Evolutionary conservation across 129 eudicot genomes (phyloP), one percentile per base, ranked within the genome.

Genomic region (Artemisia tridentata): DNA sequence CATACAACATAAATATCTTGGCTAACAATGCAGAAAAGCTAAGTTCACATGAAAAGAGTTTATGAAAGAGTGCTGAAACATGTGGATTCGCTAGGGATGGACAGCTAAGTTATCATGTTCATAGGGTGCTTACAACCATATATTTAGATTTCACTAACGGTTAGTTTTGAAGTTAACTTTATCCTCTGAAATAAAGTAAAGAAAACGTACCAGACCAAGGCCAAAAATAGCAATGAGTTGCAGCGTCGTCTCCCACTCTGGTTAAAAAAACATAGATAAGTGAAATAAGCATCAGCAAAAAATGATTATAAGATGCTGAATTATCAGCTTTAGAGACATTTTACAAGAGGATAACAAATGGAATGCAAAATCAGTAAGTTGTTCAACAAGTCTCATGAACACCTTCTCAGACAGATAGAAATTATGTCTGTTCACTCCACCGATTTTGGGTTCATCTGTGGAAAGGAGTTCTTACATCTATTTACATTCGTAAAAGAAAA

Each of bases 161-260:
- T 38, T 38, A 51, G n/a, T 12, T 12, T 50, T 51, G 56, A 59
- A 75, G 56, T 66, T 29, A 57, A 75, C 12, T 64, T 74, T 23
- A 43, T 56, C 20, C 45, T 29, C 45, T 29, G 31, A 34, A 38
- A 17, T 63, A 43, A 54, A 63, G 23, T 70, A 71, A 58, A 48
- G 67, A 69, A 67, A 29, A 29, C 31, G 45, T 82, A 92, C 98
- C 98, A 73, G 92, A 69, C 84, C 96, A 59, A 87, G 51, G 47
- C 99, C 97, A 63, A 87, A 47, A 54, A 93, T 27, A 48, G 88
- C 99, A 70, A 90, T 78, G 71, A 84, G 50, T 77, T 93, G 99
- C 73, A 93, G 80, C 17, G 97, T 79, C 75, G 59, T 87, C 82
- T 93, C 97, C 99, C 99, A 93, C 60, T 93, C 99, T 93, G 91